Conservation (phyloP, 192 early-diverging fungal genomes). For the Podila epigama region DNA sequence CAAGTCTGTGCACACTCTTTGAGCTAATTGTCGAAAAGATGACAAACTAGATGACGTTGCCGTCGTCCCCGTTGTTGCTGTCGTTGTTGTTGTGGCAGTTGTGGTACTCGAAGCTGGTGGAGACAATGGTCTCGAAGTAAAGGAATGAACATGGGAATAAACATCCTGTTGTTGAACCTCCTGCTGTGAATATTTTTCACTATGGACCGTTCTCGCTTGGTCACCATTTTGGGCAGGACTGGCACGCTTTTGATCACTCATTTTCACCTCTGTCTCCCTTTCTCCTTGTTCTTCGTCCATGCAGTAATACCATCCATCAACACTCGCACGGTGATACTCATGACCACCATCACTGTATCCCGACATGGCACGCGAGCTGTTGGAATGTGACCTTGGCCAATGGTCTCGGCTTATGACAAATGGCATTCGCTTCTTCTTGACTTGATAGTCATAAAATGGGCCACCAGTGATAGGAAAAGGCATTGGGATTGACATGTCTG, state of each 20-base stretch:
- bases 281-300: background rate
- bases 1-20: background rate
- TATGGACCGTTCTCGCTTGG: too few relatives aligned
- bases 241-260: background rate
- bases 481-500: constrained; percentile 41
- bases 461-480: constrained; percentile 38
- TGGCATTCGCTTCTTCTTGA: constrained; percentile 33
- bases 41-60: background rate
- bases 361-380: too few relatives aligned
- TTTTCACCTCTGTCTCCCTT: background rate
- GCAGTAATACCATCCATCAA: background rate
- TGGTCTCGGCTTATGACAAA: constrained; percentile 17
- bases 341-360: constrained; percentile 2
- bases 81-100: background rate
- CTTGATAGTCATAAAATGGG: constrained; percentile 25
- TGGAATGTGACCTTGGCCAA: background rate
- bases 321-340: background rate
- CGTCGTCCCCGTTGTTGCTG: background rate
- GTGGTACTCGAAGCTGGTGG: background rate
- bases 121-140: too few relatives aligned
- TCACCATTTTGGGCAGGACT: too few relatives aligned
- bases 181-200: background rate
- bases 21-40: background rate
- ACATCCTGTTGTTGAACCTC: background rate
- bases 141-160: too few relatives aligned